Evolutionary conservation across 345 rosid species (phyloP).

Genomic region (Ceriops tagal): DNA sequence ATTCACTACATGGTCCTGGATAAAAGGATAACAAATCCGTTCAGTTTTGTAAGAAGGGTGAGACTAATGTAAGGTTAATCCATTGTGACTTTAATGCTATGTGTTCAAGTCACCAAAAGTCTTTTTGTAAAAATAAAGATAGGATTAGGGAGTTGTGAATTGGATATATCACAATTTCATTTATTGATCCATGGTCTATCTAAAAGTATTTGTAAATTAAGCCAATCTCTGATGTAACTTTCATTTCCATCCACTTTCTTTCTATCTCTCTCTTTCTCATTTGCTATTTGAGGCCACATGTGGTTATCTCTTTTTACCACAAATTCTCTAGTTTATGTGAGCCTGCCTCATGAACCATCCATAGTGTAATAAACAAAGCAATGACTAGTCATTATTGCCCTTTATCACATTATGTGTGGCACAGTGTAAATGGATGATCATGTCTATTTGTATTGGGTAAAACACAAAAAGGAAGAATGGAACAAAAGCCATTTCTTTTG

Average conservation of each 20-base stretch:
- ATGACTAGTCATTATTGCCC: constrained; percentile 24
- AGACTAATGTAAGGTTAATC: no score
- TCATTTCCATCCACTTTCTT: constrained; percentile 13
- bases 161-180: no score
- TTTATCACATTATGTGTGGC: background rate
- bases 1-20: no score
- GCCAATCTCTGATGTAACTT: constrained; percentile 35
- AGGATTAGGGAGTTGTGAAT: no score
- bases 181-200: no score
- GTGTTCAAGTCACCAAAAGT: no score
- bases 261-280: background rate
- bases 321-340: constrained; percentile 10
- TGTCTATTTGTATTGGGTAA: constrained; percentile 15
- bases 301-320: constrained; percentile 8
- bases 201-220: background rate
- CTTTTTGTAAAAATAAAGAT: no score
- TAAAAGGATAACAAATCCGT: no score
- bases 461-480: constrained; percentile 6
- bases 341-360: background rate
- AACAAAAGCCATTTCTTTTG: constrained; percentile 16
- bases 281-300: constrained; percentile 21
- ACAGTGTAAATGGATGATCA: constrained; percentile 3
- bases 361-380: background rate
- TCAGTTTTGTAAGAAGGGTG: background rate
- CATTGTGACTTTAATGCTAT: no score